A percentile compares a stretch with the other conserved stretches of the same genome.
Evolutionary conservation across 306 rosid genomes (phyloP).

Genomic region (Medicago truncatula): DNA sequence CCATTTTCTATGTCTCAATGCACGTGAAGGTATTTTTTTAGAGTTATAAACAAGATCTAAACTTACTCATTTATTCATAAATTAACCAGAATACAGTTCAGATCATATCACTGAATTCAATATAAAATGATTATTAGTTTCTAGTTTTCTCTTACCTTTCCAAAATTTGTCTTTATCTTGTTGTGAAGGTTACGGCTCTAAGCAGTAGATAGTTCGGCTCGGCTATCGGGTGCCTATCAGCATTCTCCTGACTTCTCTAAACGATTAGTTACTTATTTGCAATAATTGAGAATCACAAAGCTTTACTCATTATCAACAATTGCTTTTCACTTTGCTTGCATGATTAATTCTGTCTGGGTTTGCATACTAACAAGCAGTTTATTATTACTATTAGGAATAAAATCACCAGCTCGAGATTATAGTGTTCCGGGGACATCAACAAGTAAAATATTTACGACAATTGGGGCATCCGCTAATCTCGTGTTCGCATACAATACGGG

Average conservation of each 20-base stretch:
- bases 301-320: neutral
- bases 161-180: neutral
- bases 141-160: neutral
- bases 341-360: conserved; percentile 4
- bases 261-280: neutral
- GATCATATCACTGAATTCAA: neutral
- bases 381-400: conserved; percentile 56
- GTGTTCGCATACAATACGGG: conserved; percentile 95
- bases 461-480: conserved; percentile 89
- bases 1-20: too few species aligned
- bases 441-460: conserved; percentile 81
- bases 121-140: neutral
- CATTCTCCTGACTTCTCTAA: too few species aligned
- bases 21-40: too few species aligned
- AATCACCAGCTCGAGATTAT: conserved; percentile 79
- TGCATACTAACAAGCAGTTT: conserved; percentile 20
- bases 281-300: neutral
- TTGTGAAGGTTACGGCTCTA: neutral
- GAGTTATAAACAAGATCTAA: too few species aligned
- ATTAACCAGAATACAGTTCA: too few species aligned
- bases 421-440: conserved; percentile 65
- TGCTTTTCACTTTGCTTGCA: conserved; percentile 7
- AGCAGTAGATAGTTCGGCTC: neutral
- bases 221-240: too few species aligned
- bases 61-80: too few species aligned